Conservation (phyloP, 306 rosid genomes). For the Vicia villosa region DNA sequence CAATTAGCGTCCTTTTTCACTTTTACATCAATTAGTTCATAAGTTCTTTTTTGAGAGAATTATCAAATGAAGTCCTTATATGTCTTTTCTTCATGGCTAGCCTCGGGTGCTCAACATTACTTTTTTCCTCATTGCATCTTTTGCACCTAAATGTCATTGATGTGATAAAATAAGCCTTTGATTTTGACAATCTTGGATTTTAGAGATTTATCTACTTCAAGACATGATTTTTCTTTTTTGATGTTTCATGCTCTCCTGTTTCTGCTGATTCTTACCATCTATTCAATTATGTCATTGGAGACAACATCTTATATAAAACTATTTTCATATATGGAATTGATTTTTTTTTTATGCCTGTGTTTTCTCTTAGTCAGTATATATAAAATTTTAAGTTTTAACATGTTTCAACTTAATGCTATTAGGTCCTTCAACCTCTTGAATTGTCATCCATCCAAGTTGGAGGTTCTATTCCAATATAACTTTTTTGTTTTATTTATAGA, state of each 20-base stretch:
- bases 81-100: slow-evolving; percentile 34
- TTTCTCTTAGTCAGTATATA: slow-evolving; percentile 42
- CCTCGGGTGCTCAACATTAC: neutral
- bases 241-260: slow-evolving; percentile 21
- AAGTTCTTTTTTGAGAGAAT: slow-evolving; percentile 32
- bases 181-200: slow-evolving; percentile 4
- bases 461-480: slow-evolving; percentile 73
- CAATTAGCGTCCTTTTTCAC: slow-evolving; percentile 29
- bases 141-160: slow-evolving; percentile 19
- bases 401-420: slow-evolving; percentile 77
- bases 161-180: slow-evolving; percentile 16
- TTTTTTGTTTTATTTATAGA: slow-evolving; percentile 54
- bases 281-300: slow-evolving; percentile 29
- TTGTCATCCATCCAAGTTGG: slow-evolving; percentile 73
- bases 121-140: neutral
- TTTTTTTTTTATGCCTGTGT: slow-evolving; percentile 51
- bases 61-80: neutral
- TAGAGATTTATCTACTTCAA: slow-evolving; percentile 27
- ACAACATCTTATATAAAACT: slow-evolving; percentile 26
- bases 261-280: slow-evolving; percentile 8
- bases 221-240: slow-evolving; percentile 13
- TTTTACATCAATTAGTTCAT: slow-evolving; percentile 24
- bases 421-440: slow-evolving; percentile 63
- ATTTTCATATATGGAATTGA: slow-evolving; percentile 29
- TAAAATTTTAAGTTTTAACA: slow-evolving; percentile 64